Conservation (phyloP, 2,329 filamentous ascomycete species). For the Fusarium robinianum region DNA sequence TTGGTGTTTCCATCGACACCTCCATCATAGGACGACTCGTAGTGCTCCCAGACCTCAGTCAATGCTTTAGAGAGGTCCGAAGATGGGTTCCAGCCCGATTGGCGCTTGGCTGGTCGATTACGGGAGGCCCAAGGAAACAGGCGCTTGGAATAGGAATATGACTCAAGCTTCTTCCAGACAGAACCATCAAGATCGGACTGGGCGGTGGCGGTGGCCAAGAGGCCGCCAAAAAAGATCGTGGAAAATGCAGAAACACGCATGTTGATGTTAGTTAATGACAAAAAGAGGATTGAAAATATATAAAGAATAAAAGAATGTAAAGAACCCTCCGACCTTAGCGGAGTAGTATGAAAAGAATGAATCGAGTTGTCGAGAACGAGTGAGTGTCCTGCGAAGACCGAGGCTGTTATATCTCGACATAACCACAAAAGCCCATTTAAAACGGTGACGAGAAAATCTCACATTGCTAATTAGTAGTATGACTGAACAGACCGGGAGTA, state of each 20-base stretch:
- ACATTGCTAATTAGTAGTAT: too few species aligned
- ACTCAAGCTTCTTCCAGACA: conserved; percentile 24
- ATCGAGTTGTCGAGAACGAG: not conserved
- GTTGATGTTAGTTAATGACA: not conserved
- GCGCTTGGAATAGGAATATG: conserved; percentile 6
- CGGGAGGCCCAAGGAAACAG: not conserved
- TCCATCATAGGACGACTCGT: conserved; percentile 20
- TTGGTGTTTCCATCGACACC: conserved; percentile 32
- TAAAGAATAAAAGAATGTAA: conserved; percentile 3
- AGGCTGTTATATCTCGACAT: too few species aligned
- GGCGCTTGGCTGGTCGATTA: conserved; percentile 26
- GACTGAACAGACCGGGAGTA: too few species aligned
- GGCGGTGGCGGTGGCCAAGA: conserved; percentile 11
- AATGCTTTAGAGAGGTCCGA: conserved; percentile 14
- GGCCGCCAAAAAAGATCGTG: conserved; percentile 6
- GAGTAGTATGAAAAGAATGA: too few species aligned
- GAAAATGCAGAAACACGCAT: conserved; percentile 14
- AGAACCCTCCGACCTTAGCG: conserved; percentile 11
- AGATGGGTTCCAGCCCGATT: conserved; percentile 27
- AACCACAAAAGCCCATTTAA: too few species aligned
- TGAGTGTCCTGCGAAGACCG: too few species aligned
- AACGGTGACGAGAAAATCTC: too few species aligned
- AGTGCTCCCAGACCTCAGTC: conserved; percentile 25
- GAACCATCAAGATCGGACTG: conserved; percentile 25
- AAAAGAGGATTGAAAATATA: conserved; percentile 1